Evolutionary conservation across 257 asterid species (phyloP).

Genomic region (Solanum sejunctum): DNA sequence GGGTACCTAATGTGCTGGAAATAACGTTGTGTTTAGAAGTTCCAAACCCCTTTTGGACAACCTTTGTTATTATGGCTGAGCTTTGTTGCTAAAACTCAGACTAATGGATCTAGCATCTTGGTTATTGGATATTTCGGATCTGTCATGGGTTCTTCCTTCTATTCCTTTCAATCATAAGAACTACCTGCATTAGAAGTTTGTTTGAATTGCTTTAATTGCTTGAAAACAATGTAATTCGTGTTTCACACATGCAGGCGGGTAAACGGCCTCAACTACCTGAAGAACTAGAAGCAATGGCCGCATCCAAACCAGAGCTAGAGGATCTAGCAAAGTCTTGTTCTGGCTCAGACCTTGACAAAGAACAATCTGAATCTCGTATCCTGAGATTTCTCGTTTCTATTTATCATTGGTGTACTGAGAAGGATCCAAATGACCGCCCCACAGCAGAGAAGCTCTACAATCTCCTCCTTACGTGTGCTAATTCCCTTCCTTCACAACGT

Average conservation of each 20-base stretch:
- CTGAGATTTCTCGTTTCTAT: conserved; percentile 34
- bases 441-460: conserved; percentile 39
- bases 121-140: background rate
- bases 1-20: background rate
- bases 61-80: background rate
- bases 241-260: conserved; percentile 16
- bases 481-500: conserved; percentile 17
- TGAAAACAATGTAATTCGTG: background rate
- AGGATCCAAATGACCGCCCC: conserved; percentile 59
- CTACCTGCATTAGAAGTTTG: background rate
- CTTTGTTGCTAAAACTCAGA: background rate
- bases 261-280: conserved; percentile 19
- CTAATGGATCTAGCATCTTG: background rate
- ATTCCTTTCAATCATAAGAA: background rate
- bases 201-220: background rate
- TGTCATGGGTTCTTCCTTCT: background rate
- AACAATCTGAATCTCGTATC: conserved; percentile 16
- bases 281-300: conserved; percentile 4
- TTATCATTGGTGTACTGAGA: conserved; percentile 49
- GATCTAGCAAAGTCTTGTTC: conserved; percentile 5
- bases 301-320: conserved; percentile 17
- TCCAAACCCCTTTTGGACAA: background rate
- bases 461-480: conserved; percentile 21
- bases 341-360: conserved; percentile 2
- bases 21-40: background rate